Evolutionary conservation across 306 rosid genomes (phyloP), one percentile per base, ranked within the genome.

Genomic region (Comarum palustre): DNA sequence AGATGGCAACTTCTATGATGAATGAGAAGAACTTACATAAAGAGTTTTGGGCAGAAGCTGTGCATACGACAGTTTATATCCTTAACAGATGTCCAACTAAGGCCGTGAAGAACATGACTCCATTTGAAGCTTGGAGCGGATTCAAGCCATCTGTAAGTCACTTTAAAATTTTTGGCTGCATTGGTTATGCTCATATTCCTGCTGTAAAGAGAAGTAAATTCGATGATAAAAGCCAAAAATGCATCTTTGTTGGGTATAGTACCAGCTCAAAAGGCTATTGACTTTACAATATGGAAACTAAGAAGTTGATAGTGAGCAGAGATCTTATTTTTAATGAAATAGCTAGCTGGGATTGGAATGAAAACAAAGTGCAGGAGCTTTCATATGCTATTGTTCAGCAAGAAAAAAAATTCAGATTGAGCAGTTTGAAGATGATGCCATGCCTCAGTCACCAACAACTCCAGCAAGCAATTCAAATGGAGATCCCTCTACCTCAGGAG

Each of bases 81-180:
- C 57, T 67, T 2, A 43, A 67, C 58, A 39, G n/a, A 46, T n/a
- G 57, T 20, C 57, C 72, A 41, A 67, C 72, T 1, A 41, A 38
- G 17, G 72, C 36, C 0, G 32, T 43, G 13, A 54, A 67, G 46
- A 67, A 67, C n/a, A 8, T 42, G 10, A 67, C 38, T 4, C 54
- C 22, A 22, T 9, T 67, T 38, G 55, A 67, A 43, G 38, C 72
- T 2, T 57, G 17, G 36, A 57, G 17, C 11, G 17, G 63, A 24
- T 57, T 25, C 38, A 57, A 57, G 3, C 38, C 36, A 9, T 25
- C 34, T 1, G 34, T 10, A 12, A 55, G 62, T 20, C 16, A 24
- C 24, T 4, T 57, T 6, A 39, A 57, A 57, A 10, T 10, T 1
- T 57, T 57, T 57, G 32, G 63, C 36, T 25, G 34, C 32, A 25